Base-by-base conservation (phyloP, 1,139 yeast genomes). In the Taphrina sp. region DNA sequence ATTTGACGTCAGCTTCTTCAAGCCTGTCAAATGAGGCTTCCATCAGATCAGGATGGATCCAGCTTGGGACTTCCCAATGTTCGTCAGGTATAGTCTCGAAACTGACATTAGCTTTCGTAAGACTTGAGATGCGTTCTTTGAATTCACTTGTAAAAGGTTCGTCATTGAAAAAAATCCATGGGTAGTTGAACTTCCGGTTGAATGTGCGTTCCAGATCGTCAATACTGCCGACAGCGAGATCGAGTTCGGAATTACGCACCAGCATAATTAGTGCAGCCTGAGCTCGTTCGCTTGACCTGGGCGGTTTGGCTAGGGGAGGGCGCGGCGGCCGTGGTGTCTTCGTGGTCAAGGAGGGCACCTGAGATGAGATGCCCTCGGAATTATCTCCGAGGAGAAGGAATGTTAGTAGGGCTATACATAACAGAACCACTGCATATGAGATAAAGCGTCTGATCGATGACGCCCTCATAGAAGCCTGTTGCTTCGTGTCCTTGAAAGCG, bases 151-250 rank as follows among this genome's bases (percentile, higher is more conserved):
- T 69, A 63, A 82, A 82, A 4, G 76, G 78, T 59, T 74, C 71
- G 79, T 84, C 86, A 67, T 84, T 84, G 61, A 83, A 72, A 66
- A 84, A 84, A n/a, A 82, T 81, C 90, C 92, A 84, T 63, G 82
- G 88, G 67, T 84, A 84, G 64, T 82, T 78, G 68, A 69, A 83
- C 57, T 77, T 71, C 58, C 72, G 66, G 70, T 87, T 86, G 72
- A 86, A 87, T 46, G 92, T 74, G 64, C 79, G 82, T 70, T 87
- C 90, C 33, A 85, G 77, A 52, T 78, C 73, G 55, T 78, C 75
- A 41, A 87, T 80, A 3, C 94, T 79, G 47, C 73, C 75, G 17
- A 83, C 66, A 55, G 86, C 70, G 4, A 74, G 77, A 66, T 74
- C 74, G 34, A 86, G 66, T 62, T 88, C 95, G 12, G 73, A 67